Evolutionary conservation across 768 basidiomycete genomes (phyloP).

Genomic region (Russula sp.): DNA sequence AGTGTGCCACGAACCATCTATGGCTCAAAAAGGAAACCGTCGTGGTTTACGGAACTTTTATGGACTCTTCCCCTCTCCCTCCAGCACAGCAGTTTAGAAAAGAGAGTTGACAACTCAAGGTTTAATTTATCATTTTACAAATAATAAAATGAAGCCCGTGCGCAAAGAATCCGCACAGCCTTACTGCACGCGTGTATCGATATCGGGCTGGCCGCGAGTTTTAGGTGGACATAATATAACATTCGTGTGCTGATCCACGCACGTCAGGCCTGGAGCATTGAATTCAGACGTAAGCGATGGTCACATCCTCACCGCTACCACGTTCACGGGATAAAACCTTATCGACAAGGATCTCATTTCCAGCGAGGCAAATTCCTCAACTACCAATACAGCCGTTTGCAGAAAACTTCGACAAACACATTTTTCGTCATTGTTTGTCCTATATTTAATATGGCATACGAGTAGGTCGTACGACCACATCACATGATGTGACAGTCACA

Average conservation of each 20-base stretch:
- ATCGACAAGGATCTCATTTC: slow-evolving; percentile 28
- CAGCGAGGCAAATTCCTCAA: slow-evolving; percentile 15
- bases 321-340: slow-evolving; percentile 25
- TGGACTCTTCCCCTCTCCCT: slow-evolving; percentile 7
- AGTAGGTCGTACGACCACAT: too few relatives aligned
- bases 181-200: slow-evolving; percentile 3
- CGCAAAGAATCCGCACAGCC: slow-evolving; percentile 24
- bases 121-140: slow-evolving; percentile 15
- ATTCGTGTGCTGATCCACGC: slow-evolving; percentile 28
- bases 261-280: slow-evolving; percentile 21
- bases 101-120: slow-evolving; percentile 2
- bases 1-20: neutral
- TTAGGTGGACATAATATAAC: slow-evolving; percentile 9
- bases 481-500: too few relatives aligned
- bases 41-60: slow-evolving; percentile 5
- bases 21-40: slow-evolving; percentile 23
- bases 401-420: too few relatives aligned
- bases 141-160: slow-evolving; percentile 14
- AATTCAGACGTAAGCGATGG: slow-evolving; percentile 9
- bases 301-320: slow-evolving; percentile 25
- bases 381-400: slow-evolving; percentile 21
- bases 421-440: too few relatives aligned
- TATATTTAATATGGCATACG: too few relatives aligned
- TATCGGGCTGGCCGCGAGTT: slow-evolving; percentile 8
- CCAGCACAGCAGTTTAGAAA: slow-evolving; percentile 9